phyloP scores from a whole-genome alignment of 805 yeast genomes.

The Yarrowia deformans region DNA sequence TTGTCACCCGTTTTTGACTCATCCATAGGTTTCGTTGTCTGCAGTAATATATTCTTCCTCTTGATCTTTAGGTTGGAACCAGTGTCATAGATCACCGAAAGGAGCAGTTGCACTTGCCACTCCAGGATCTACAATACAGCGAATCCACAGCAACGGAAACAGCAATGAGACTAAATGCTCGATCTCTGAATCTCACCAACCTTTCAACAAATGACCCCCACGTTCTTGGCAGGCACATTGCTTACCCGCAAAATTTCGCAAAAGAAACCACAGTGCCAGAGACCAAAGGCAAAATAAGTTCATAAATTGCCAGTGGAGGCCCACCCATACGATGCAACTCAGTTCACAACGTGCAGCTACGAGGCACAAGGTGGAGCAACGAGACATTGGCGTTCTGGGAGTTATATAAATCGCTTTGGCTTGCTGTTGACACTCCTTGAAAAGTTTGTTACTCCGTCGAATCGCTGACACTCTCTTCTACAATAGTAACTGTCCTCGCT shows the following conservation, averaged over 20 bases:
- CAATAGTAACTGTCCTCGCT: neutral
- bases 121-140: neutral
- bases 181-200: neutral
- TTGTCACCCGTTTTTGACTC: neutral
- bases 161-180: neutral
- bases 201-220: neutral
- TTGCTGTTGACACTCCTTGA: neutral
- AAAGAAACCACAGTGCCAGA: neutral
- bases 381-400: neutral
- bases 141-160: neutral
- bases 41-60: neutral
- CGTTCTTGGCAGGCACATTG: constrained; percentile 11
- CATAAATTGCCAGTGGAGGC: neutral
- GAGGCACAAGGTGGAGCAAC: constrained; percentile 8
- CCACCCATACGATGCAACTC: constrained; percentile 2
- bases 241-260: constrained; percentile 17
- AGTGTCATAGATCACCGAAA: neutral
- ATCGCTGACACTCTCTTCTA: neutral
- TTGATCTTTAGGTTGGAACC: constrained; percentile 1
- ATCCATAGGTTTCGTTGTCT: neutral
- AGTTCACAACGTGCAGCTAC: constrained; percentile 17
- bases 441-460: neutral
- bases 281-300: neutral
- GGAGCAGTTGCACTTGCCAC: neutral
- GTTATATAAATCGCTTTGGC: constrained; percentile 20